Percentiles rank a stretch among this genome's conserved stretches.
Conservation (phyloP, 768 basidiomycete species). For the Cystobasidium ongulense region DNA sequence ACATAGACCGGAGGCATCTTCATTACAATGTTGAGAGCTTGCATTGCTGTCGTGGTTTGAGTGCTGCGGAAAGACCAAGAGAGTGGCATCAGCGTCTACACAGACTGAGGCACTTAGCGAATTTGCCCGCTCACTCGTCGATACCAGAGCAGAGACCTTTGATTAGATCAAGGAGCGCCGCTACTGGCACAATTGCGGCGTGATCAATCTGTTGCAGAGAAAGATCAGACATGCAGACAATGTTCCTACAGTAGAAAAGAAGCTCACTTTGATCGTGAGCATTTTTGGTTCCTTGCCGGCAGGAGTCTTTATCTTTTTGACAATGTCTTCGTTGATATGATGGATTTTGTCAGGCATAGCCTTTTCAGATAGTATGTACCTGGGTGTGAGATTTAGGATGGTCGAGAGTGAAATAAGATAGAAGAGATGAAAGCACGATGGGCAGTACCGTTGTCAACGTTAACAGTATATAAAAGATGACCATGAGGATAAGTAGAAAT, state of each 20-base stretch:
- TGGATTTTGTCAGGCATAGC: background rate
- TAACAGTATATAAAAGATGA: too few species aligned
- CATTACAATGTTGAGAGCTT: constrained; percentile 5
- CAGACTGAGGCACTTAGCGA: too few species aligned
- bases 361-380: background rate
- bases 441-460: too few species aligned
- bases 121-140: background rate
- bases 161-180: background rate
- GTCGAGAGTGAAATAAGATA: too few species aligned
- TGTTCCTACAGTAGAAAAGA: too few species aligned
- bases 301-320: background rate
- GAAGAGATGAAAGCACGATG: too few species aligned
- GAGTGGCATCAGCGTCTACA: background rate
- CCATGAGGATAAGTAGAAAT: too few species aligned
- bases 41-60: background rate
- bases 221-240: background rate
- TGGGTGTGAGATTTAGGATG: too few species aligned
- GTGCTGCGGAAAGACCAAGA: background rate
- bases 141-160: background rate
- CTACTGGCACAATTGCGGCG: background rate
- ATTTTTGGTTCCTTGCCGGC: background rate
- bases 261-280: background rate
- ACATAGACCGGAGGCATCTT: background rate
- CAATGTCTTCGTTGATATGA: background rate
- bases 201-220: background rate